These are phyloP conservation scores for Babjeviella inositovora DNA, from an alignment of 805 yeast species.

Conservation along the genomic window DNA sequence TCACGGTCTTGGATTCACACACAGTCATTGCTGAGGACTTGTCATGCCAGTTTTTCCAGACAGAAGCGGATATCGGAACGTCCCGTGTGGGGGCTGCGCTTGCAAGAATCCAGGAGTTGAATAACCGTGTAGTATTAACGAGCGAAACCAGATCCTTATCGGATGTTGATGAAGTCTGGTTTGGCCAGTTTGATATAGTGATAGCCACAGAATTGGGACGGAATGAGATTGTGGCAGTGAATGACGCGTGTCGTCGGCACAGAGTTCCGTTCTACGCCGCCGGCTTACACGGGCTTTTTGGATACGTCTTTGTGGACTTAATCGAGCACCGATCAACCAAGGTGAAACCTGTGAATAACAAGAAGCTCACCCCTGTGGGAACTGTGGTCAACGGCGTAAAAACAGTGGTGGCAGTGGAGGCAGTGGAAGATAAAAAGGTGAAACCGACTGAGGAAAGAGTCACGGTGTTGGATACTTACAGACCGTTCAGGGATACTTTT, in stretches of 20 bases:
- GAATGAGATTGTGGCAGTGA: constrained; percentile 25
- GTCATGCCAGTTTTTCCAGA: constrained; percentile 61
- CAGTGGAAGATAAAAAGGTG: constrained; percentile 16
- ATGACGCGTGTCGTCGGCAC: constrained; percentile 34
- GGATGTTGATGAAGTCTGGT: constrained; percentile 15
- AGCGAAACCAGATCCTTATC: constrained; percentile 16
- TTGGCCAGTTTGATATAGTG: constrained; percentile 46
- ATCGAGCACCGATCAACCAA: constrained; percentile 41
- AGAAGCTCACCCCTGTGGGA: constrained; percentile 34
- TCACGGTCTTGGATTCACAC: constrained; percentile 53
- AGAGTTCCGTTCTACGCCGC: constrained; percentile 54
- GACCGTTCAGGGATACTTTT: constrained; percentile 16
- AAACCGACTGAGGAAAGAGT: constrained; percentile 20
- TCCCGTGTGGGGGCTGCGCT: constrained; percentile 36
- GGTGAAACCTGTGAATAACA: constrained; percentile 31
- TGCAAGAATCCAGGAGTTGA: constrained; percentile 50
- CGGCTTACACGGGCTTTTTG: constrained; percentile 67
- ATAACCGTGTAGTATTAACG: constrained; percentile 56
- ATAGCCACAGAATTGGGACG: constrained; percentile 54
- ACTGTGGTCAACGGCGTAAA: constrained; percentile 22
- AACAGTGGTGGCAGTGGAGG: constrained; percentile 17
- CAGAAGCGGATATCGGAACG: constrained; percentile 36
- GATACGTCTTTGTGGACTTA: constrained; percentile 69
- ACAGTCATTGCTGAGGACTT: constrained; percentile 43
- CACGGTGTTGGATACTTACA: constrained; percentile 17